A percentile compares a stretch with the other conserved stretches of the same genome.
Conservation (phyloP, 1,139 yeast species). For the Nakaseomyces bracarensis region DNA sequence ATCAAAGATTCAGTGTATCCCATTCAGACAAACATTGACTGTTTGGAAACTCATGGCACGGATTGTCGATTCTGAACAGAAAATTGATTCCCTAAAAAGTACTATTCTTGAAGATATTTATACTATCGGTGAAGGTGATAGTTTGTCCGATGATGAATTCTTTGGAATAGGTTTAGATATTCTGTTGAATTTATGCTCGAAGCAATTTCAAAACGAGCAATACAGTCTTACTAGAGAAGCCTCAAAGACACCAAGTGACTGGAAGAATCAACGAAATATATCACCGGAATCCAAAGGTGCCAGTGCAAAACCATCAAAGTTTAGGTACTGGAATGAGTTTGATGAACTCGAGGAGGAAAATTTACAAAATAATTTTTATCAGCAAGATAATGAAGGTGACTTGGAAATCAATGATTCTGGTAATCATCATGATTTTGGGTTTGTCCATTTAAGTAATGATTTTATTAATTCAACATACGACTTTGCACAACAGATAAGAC, state of each 20-base stretch:
- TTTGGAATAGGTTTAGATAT: conserved; percentile 19
- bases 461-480: conserved; percentile 21
- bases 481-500: conserved; percentile 16
- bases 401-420: conserved; percentile 10
- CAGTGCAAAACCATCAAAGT: conserved; percentile 8
- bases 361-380: conserved; percentile 21
- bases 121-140: conserved; percentile 11
- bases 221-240: neutral
- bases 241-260: conserved; percentile 2
- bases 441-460: conserved; percentile 20
- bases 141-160: conserved; percentile 19
- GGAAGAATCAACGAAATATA: conserved; percentile 1
- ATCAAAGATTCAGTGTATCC: conserved; percentile 32
- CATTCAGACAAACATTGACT: conserved; percentile 27
- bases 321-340: conserved; percentile 65
- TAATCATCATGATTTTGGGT: conserved; percentile 15
- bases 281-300: conserved; percentile 1
- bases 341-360: conserved; percentile 52
- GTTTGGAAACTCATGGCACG: conserved; percentile 25
- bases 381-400: conserved; percentile 1
- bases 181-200: conserved; percentile 13
- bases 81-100: conserved; percentile 29
- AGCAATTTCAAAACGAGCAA: conserved; percentile 5
- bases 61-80: conserved; percentile 32
- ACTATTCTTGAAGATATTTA: conserved; percentile 27